These are phyloP conservation scores for Uronychia binucleata DNA, from an alignment of 73 alveolate species.

Conservation along the genomic window DNA sequence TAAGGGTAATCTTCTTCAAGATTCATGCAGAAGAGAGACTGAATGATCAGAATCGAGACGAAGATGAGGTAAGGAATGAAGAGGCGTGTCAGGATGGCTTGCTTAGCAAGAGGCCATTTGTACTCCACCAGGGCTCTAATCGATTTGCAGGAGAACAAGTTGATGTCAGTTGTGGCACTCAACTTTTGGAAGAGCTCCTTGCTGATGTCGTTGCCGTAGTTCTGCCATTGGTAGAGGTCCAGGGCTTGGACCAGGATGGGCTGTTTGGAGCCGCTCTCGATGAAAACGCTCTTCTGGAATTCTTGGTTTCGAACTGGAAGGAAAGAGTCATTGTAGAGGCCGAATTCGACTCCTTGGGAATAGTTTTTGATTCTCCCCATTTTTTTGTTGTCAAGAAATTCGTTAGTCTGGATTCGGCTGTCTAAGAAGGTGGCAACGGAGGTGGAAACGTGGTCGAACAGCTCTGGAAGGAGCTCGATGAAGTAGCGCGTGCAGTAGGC, in stretches of 20 bases:
- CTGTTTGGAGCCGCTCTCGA: neutral
- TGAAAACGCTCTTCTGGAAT: neutral
- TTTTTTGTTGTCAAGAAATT: neutral
- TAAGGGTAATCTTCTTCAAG: neutral
- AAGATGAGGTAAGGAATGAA: constrained; percentile 26
- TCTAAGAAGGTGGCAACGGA: neutral
- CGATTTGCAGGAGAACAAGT: constrained; percentile 1
- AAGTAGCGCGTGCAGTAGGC: neutral
- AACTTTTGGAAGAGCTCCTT: constrained; percentile 7
- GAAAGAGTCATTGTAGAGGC: neutral
- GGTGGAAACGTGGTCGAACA: neutral
- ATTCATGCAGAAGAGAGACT: constrained; percentile 11
- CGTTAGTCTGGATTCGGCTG: neutral
- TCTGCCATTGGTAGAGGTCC: constrained; percentile 25
- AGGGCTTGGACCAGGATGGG: constrained; percentile 9
- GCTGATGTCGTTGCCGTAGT: constrained; percentile 1
- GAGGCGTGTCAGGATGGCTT: constrained; percentile 4
- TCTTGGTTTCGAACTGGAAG: neutral
- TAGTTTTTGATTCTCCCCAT: neutral
- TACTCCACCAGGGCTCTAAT: constrained; percentile 32
- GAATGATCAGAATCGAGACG: neutral
- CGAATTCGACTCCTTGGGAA: neutral
- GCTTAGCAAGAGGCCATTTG: constrained; percentile 31
- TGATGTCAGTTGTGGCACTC: constrained; percentile 14
- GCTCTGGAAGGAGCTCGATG: neutral